Percentiles rank a stretch among this genome's conserved stretches.
phyloP scores from a whole-genome alignment of 345 rosid genomes.

The Rhodamnia rubescens region DNA sequence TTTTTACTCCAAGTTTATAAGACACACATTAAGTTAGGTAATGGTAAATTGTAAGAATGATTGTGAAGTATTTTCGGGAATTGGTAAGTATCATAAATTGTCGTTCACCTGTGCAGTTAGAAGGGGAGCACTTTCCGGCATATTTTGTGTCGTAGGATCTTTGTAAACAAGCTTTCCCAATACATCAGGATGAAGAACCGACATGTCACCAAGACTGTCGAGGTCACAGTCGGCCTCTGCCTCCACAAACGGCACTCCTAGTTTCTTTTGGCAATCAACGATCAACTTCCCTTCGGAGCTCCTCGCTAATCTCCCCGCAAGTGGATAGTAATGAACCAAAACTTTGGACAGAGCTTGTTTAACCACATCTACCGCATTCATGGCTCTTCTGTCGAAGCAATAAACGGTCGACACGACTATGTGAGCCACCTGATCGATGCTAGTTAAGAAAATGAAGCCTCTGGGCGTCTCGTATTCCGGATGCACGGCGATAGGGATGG shows the following conservation, averaged over 20 bases:
- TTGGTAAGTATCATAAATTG: neutral
- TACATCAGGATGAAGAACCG: neutral
- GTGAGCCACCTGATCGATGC: neutral
- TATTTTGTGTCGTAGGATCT: neutral
- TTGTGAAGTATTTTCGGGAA: conserved; percentile 9
- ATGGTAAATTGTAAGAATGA: conserved; percentile 16
- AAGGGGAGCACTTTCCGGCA: neutral
- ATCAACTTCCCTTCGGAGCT: conserved; percentile 13
- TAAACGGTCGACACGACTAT: neutral
- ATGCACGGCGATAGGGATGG: neutral
- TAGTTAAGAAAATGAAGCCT: neutral
- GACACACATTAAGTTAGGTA: conserved; percentile 9
- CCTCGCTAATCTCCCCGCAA: conserved; percentile 47
- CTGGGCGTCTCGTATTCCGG: neutral
- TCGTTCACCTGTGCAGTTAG: neutral
- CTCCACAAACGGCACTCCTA: conserved; percentile 43
- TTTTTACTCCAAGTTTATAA: conserved; percentile 13
- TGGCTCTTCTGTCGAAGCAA: neutral
- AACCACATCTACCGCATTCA: conserved; percentile 17
- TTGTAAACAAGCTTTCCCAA: neutral
- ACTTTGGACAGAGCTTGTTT: conserved; percentile 36
- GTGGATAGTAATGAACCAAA: conserved; percentile 44
- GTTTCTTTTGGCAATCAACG: conserved; percentile 7
- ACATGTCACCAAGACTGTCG: conserved; percentile 21
- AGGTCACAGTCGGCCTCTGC: conserved; percentile 25